phyloP scores from a whole-genome alignment of 2,329 filamentous ascomycete species.

The Cryphonectria japonica region DNA sequence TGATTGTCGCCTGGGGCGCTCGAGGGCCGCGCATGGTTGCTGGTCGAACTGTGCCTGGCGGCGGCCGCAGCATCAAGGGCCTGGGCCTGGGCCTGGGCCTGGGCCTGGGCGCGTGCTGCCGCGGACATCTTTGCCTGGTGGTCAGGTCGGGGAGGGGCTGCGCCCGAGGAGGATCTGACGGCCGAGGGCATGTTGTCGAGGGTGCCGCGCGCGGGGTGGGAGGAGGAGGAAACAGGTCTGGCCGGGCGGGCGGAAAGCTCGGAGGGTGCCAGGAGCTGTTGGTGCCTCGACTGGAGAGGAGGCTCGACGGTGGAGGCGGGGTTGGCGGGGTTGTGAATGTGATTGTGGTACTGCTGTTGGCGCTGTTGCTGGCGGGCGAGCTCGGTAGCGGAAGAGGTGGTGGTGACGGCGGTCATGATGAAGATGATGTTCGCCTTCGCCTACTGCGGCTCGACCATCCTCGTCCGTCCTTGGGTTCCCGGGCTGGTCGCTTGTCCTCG shows the following conservation, averaged over 20 bases:
- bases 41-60: slow-evolving; percentile 24
- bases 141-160: slow-evolving; percentile 16
- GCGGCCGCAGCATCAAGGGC: slow-evolving; percentile 23
- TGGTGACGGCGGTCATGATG: slow-evolving; percentile 28
- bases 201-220: slow-evolving; percentile 8
- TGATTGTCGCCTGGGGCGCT: slow-evolving; percentile 51
- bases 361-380: slow-evolving; percentile 12
- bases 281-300: slow-evolving; percentile 7
- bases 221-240: not conserved
- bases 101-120: slow-evolving; percentile 21
- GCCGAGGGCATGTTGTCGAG: slow-evolving; percentile 26
- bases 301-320: not conserved
- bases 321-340: slow-evolving; percentile 7
- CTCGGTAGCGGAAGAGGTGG: slow-evolving; percentile 15
- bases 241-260: slow-evolving; percentile 1
- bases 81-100: slow-evolving; percentile 25
- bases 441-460: slow-evolving; percentile 25
- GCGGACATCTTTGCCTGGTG: slow-evolving; percentile 20
- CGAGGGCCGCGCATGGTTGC: slow-evolving; percentile 44
- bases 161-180: slow-evolving; percentile 22
- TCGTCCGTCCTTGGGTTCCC: not conserved
- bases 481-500: slow-evolving; percentile 4
- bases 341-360: not conserved
- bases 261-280: slow-evolving; percentile 9
- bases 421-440: slow-evolving; percentile 6